These are phyloP conservation scores for Cyclotella atomus DNA, from an alignment of 108 stramenopile genomes.

Conservation along the genomic window DNA sequence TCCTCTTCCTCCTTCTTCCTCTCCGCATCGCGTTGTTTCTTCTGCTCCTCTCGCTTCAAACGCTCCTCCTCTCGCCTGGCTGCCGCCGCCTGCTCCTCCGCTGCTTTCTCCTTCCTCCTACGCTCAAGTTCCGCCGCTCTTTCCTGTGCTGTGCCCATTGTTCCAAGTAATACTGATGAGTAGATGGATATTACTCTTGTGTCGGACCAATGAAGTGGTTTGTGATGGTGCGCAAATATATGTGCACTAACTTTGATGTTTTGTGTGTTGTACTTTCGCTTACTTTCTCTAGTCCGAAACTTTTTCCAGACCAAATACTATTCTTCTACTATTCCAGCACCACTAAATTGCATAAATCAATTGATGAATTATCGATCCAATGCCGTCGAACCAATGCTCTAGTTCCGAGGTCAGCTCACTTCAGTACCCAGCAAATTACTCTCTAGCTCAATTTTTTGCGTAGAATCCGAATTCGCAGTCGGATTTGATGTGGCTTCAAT, in stretches of 20 bases:
- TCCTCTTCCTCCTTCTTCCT: not conserved
- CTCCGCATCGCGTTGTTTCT: not conserved
- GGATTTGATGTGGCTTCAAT: not conserved
- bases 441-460: not conserved
- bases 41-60: not conserved
- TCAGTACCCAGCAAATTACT: not conserved
- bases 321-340: too few species aligned
- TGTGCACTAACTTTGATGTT: too few species aligned
- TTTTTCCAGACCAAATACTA: too few species aligned
- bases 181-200: not conserved
- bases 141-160: not conserved
- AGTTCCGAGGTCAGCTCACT: not conserved
- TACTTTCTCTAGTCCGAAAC: too few species aligned
- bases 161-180: not conserved
- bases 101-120: not conserved
- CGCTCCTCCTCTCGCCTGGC: not conserved
- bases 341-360: not conserved
- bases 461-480: not conserved
- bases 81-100: not conserved
- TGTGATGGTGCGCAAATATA: too few species aligned
- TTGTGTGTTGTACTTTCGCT: too few species aligned
- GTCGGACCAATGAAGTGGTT: not conserved
- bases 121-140: not conserved
- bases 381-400: not conserved
- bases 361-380: not conserved